Conservation (phyloP, 306 rosid species). For the Quercus parvula region DNA sequence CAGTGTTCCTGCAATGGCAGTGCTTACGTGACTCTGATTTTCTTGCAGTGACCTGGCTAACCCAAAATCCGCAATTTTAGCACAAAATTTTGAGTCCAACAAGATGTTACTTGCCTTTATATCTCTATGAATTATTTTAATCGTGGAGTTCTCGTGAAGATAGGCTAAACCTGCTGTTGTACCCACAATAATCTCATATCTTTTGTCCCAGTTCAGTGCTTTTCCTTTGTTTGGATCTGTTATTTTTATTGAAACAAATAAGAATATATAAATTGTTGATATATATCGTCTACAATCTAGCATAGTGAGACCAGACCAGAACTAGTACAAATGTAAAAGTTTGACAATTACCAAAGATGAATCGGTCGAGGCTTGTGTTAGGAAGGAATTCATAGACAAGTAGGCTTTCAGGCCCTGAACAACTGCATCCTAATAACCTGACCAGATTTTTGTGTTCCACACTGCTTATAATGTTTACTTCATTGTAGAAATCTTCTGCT, state of each 20-base stretch:
- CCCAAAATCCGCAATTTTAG: constrained; percentile 97
- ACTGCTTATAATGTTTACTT: constrained; percentile 79
- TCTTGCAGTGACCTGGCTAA: constrained; percentile 86
- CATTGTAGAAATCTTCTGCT: constrained; percentile 83
- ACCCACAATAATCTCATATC: constrained; percentile 63
- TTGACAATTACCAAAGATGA: constrained; percentile 65
- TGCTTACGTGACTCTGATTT: constrained; percentile 86
- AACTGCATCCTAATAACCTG: constrained; percentile 83
- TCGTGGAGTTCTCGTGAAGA: constrained; percentile 72
- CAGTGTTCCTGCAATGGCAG: constrained; percentile 96
- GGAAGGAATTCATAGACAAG: constrained; percentile 82
- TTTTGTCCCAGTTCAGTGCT: constrained; percentile 76
- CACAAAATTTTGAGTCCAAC: constrained; percentile 65
- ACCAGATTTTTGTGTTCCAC: constrained; percentile 89
- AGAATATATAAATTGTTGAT: constrained; percentile 4
- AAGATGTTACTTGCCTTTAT: constrained; percentile 88
- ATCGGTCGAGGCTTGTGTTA: constrained; percentile 84
- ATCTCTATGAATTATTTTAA: constrained; percentile 83
- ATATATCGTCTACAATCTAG: background rate
- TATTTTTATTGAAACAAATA: constrained; percentile 7
- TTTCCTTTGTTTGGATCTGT: constrained; percentile 59
- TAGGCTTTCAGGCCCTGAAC: constrained; percentile 92
- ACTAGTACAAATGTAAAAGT: background rate
- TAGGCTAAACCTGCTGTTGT: constrained; percentile 82
- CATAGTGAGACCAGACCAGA: no score